Conservation (phyloP, 2,329 filamentous ascomycete genomes). For the Cordyceps sp. region DNA sequence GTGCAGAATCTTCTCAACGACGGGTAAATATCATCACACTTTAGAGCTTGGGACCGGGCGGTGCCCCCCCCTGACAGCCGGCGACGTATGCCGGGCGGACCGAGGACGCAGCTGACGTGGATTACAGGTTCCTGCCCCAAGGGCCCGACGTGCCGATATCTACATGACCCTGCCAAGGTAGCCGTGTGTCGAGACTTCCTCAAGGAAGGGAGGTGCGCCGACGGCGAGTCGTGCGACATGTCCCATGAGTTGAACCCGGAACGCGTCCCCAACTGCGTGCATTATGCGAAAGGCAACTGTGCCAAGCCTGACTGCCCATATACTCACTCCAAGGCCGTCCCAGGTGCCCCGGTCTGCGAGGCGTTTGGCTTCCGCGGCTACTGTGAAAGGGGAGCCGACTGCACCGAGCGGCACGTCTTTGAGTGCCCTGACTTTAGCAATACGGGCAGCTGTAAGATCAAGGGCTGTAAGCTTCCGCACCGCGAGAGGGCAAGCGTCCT, state of each 20-base stretch:
- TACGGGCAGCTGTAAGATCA: slow-evolving; percentile 64
- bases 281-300: slow-evolving; percentile 82
- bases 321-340: slow-evolving; percentile 65
- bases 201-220: slow-evolving; percentile 59
- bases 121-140: slow-evolving; percentile 65
- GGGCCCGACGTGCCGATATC: slow-evolving; percentile 62
- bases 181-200: slow-evolving; percentile 82
- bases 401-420: slow-evolving; percentile 70
- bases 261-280: slow-evolving; percentile 74
- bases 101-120: slow-evolving; percentile 20
- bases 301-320: slow-evolving; percentile 76
- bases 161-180: slow-evolving; percentile 74
- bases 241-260: slow-evolving; percentile 75
- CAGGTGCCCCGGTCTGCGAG: slow-evolving; percentile 65
- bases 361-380: slow-evolving; percentile 76
- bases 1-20: slow-evolving; percentile 57
- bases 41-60: slow-evolving; percentile 8
- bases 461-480: slow-evolving; percentile 73
- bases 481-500: slow-evolving; percentile 70
- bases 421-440: slow-evolving; percentile 96
- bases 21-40: slow-evolving; percentile 49
- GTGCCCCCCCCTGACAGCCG: slow-evolving; percentile 2
- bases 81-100: background rate
- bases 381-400: slow-evolving; percentile 66
- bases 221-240: slow-evolving; percentile 70